A percentile compares a stretch with the other conserved stretches of the same genome.
Conservation (phyloP, 1,139 yeast genomes). For the Suhomyces bribrorum region DNA sequence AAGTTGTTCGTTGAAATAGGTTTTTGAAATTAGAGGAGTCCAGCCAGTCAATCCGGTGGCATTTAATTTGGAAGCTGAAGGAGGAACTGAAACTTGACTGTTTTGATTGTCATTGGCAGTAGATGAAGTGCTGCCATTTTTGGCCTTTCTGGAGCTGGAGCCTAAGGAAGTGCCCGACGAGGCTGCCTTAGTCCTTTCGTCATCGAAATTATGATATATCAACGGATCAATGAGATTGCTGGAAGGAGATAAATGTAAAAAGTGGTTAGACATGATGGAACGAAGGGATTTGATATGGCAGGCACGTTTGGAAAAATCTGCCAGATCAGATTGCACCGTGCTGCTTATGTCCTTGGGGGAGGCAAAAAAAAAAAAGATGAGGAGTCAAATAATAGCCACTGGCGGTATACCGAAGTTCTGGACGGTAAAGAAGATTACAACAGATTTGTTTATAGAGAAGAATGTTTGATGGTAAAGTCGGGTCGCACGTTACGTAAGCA, state of each 20-base stretch:
- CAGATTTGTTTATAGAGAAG: conserved; percentile 6
- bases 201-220: conserved; percentile 21
- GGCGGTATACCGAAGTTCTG: conserved; percentile 1
- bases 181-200: conserved; percentile 11
- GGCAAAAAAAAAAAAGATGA: neutral
- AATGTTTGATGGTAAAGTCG: conserved; percentile 4
- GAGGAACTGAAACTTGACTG: conserved; percentile 23
- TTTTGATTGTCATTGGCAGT: conserved; percentile 3
- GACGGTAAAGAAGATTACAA: neutral
- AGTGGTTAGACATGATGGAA: conserved; percentile 33
- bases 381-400: neutral
- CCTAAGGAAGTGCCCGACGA: conserved; percentile 2
- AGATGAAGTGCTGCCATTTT: conserved; percentile 3
- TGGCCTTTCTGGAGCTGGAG: conserved; percentile 5
- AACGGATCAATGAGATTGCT: conserved; percentile 30
- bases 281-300: neutral
- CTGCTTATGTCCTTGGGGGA: neutral
- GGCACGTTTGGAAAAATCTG: neutral
- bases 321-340: neutral
- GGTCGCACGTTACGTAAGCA: conserved; percentile 6
- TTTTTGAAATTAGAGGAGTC: conserved; percentile 48
- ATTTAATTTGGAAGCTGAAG: conserved; percentile 29
- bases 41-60: conserved; percentile 37
- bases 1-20: conserved; percentile 39
- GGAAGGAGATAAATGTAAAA: conserved; percentile 40